These are phyloP conservation scores for Gamarada debralockiae DNA, from an alignment of 495 filamentous ascomycete genomes.

Conservation along the genomic window DNA sequence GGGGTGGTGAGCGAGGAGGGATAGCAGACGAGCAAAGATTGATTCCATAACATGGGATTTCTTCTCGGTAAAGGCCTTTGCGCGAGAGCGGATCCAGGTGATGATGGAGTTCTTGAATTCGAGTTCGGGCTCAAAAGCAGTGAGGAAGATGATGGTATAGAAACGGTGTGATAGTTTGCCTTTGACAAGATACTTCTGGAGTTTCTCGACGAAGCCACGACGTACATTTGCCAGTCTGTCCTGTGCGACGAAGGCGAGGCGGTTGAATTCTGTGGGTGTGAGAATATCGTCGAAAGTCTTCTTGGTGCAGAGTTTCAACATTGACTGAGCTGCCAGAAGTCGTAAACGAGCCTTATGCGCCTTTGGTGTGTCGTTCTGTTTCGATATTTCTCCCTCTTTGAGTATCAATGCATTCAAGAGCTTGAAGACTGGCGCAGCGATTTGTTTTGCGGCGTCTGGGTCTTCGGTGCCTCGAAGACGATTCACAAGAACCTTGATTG, in stretches of 20 bases:
- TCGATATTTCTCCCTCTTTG: conserved; percentile 74
- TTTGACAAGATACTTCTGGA: conserved; percentile 81
- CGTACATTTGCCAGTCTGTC: conserved; percentile 72
- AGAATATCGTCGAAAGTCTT: conserved; percentile 75
- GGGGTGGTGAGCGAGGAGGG: conserved; percentile 89
- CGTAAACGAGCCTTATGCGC: conserved; percentile 73
- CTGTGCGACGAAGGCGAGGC: conserved; percentile 73
- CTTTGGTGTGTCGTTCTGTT: conserved; percentile 66
- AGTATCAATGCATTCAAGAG: conserved; percentile 71
- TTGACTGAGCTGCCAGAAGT: conserved; percentile 72
- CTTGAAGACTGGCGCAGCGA: conserved; percentile 67
- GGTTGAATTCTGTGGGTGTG: conserved; percentile 68
- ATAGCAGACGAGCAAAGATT: conserved; percentile 80
- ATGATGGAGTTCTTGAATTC: conserved; percentile 66
- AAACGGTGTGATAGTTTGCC: conserved; percentile 68
- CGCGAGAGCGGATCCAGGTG: conserved; percentile 86
- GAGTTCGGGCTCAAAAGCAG: conserved; percentile 78
- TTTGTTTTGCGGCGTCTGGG: conserved; percentile 55
- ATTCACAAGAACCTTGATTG: conserved; percentile 87
- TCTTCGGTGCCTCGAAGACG: conserved; percentile 65
- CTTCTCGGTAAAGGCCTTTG: conserved; percentile 44
- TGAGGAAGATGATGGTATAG: conserved; percentile 82
- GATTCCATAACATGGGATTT: conserved; percentile 72
- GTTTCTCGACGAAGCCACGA: conserved; percentile 68
- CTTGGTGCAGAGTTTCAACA: conserved; percentile 78